Base-by-base conservation (phyloP, 163 green algal species). In the Trebouxia gelatinosa region DNA sequence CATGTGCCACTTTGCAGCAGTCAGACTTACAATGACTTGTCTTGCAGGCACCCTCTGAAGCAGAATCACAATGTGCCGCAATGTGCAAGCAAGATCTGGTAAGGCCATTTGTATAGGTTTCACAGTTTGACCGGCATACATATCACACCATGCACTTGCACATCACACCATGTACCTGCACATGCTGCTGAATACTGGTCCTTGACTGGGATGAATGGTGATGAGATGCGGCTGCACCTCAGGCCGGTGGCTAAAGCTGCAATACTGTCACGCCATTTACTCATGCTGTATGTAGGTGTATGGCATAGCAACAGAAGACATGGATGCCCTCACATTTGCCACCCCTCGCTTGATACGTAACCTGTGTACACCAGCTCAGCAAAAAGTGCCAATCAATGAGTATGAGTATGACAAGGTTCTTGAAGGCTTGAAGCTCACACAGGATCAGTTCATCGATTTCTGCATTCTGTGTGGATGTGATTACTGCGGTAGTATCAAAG, bases 381-480 rank as follows among this genome's bases (percentile, higher is more conserved):
- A 90, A 28, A 94, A 97, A 65, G 70, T 91, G 54, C 62, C 84
- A 4, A 87, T 94, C 40, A 87, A 88, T 64, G 93, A 98, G 87
- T 97, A 96, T 82, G 87, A 95, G 21, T 85, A 90, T 61, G 80
- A 83, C 28, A 85, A 84, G 78, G 83, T 94, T 32, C 71, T 98
- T 29, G 77, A 88, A 35, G 91, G 82, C 17, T 86, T 97, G 50
- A 81, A 79, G 5, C 70, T 98, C 23, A 93, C 84, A 5, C 2
- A 43, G 38, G 86, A 95, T 3, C 84, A 97, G 82, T 99, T 99
- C 79, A 91, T 98, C 11, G 96, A 99, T 82, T 62, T 99, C 31
- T 98, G 96, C 89, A 98, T 99, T 74, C 85, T 99, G 40, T 97
- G 92, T 81, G 96, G 96, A 39, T 99, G 96, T 86, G 96, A 99